Conservation (phyloP, 768 basidiomycete genomes). For the Lactarius sp. region DNA sequence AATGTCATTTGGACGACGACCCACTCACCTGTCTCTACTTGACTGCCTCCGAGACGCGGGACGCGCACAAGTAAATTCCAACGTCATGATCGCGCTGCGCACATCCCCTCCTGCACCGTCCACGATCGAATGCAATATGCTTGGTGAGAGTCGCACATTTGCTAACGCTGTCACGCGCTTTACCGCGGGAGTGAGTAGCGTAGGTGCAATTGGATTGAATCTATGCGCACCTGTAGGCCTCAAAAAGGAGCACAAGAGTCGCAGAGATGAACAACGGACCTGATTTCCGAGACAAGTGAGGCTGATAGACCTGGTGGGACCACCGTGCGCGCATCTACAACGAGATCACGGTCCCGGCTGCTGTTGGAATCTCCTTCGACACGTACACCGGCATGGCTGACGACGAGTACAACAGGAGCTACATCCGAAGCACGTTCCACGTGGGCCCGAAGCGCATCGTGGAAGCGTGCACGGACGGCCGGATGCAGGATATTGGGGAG, state of each 20-base stretch:
- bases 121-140: slow-evolving; percentile 69
- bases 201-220: slow-evolving; percentile 89
- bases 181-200: slow-evolving; percentile 76
- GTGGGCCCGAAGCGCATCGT: slow-evolving; percentile 58
- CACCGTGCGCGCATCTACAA: slow-evolving; percentile 63
- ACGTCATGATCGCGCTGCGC: slow-evolving; percentile 85
- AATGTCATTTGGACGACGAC: slow-evolving; percentile 25
- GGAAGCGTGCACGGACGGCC: slow-evolving; percentile 65
- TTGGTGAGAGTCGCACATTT: slow-evolving; percentile 48
- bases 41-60: slow-evolving; percentile 35
- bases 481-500: slow-evolving; percentile 85
- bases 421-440: slow-evolving; percentile 35
- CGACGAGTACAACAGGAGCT: slow-evolving; percentile 72
- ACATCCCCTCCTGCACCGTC: slow-evolving; percentile 87
- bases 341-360: slow-evolving; percentile 46
- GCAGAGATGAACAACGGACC: slow-evolving; percentile 49
- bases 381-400: slow-evolving; percentile 78
- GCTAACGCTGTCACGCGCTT: slow-evolving; percentile 43
- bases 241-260: neutral
- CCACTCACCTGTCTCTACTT: slow-evolving; percentile 31
- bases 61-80: slow-evolving; percentile 75
- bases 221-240: slow-evolving; percentile 37
- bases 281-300: slow-evolving; percentile 74
- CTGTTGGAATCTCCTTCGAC: slow-evolving; percentile 54
- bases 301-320: slow-evolving; percentile 63